phyloP scores from a whole-genome alignment of 176 grass and related monocot genomes.

The Bromus sterilis region DNA sequence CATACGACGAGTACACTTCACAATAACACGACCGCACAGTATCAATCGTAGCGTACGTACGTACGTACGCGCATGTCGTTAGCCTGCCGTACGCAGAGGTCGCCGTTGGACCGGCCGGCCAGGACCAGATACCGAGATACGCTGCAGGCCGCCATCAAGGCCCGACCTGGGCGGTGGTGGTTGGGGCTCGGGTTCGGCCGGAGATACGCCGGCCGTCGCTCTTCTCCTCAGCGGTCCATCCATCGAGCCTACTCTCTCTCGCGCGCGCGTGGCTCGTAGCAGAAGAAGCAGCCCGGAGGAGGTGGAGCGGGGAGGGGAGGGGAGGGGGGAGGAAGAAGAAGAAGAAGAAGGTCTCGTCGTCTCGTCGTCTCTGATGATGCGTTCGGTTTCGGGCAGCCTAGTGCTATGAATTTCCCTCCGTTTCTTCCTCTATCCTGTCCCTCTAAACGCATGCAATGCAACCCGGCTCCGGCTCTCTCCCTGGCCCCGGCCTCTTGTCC shows the following conservation, averaged over 20 bases:
- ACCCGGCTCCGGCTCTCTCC: neutral
- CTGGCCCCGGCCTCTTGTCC: neutral
- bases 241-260: neutral
- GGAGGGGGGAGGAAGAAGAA: no score
- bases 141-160: neutral
- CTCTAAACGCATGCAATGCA: constrained; percentile 3
- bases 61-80: no score
- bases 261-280: neutral
- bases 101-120: no score
- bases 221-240: neutral
- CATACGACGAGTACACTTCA: neutral
- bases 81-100: no score
- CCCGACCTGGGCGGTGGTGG: neutral
- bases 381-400: no score
- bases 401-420: no score
- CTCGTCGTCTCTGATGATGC: neutral
- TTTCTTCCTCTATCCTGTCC: neutral
- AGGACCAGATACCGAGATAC: neutral
- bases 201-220: neutral
- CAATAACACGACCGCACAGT: neutral
- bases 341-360: neutral
- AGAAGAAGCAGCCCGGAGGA: constrained; percentile 7
- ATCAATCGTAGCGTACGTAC: neutral
- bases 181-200: neutral
- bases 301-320: neutral